A percentile compares a stretch with the other conserved stretches of the same genome.
Evolutionary conservation across 257 asterid genomes (phyloP).

Genomic region (Lithospermum erythrorhizon): DNA sequence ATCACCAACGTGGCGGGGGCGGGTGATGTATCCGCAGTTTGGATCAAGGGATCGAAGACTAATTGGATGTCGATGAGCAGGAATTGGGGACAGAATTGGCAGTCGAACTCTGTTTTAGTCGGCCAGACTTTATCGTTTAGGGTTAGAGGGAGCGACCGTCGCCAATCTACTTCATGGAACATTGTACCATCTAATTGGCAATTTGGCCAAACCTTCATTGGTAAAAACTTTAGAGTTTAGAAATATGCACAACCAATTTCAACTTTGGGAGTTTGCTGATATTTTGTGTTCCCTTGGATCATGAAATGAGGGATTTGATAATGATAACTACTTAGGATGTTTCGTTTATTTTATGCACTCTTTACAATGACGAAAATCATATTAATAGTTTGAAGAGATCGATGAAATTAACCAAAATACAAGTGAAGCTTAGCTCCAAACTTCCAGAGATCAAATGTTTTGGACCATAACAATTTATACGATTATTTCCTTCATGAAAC

Average conservation of each 20-base stretch:
- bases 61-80: too few species aligned
- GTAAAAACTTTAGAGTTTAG: slow-evolving; percentile 44
- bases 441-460: too few species aligned
- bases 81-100: slow-evolving; percentile 92
- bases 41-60: slow-evolving; percentile 65
- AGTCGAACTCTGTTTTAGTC: slow-evolving; percentile 27
- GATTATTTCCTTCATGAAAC: too few species aligned
- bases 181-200: slow-evolving; percentile 66
- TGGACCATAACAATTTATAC: too few species aligned
- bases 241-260: background rate
- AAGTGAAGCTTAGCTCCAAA: too few species aligned
- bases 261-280: background rate
- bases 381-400: too few species aligned
- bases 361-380: too few species aligned
- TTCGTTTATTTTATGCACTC: too few species aligned
- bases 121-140: slow-evolving; percentile 56
- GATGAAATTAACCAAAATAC: too few species aligned
- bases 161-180: slow-evolving; percentile 49
- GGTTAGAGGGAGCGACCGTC: slow-evolving; percentile 54
- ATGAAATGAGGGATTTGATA: background rate
- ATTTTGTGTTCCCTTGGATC: background rate
- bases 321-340: background rate
- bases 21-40: slow-evolving; percentile 40
- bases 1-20: slow-evolving; percentile 83
- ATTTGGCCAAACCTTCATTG: slow-evolving; percentile 62